Base-by-base conservation (phyloP, 345 rosid genomes). In the Pelargonium nanum region DNA sequence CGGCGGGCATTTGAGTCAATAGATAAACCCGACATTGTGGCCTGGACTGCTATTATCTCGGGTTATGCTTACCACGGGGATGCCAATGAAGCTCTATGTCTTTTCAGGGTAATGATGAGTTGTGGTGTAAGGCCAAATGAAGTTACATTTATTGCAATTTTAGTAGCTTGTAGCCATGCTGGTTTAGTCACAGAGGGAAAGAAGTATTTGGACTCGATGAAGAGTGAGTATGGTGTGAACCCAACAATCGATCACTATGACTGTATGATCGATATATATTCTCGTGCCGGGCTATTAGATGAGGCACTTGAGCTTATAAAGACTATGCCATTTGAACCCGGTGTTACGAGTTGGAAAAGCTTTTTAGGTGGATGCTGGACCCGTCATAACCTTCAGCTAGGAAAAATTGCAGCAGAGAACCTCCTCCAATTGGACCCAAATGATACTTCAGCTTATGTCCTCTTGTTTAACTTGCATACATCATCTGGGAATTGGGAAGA, bases 151-250 rank as follows among this genome's bases (percentile, higher is more conserved):
- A 69, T 81, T 53, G 85, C 84, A 10, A 73, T 88, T 55, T 78
- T 88, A 62, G 85, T 85, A 24, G 93, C 88, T 51, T 88, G 90
- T 75, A 84, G 88, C 72, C 90, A 88, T 63, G 76, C 90, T 21
- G 89, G 84, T 60, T 71, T 86, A 64, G 74, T 85, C 30, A 61
- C 61, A 16, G 80, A 84, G 65, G 90, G 85, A 28, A 69, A 68
- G 67, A 64, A 65, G 57, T 78, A 64, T 68, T 72, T 85, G 61
- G 78, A 79, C 22, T 64, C 65, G 5, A 82, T 88, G 93, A 69
- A 52, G 58, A 44, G 57, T 60, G 73, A 70, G 7, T 81, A 81
- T 53, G 80, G 74, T 6, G 80, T 81, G 61, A 32, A 69, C 56
- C 85, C 91, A 20, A 83, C 82, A n/a, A 74, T 80, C 17, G 89